A percentile compares a stretch with the other conserved stretches of the same genome.
phyloP scores from a whole-genome alignment of 345 rosid genomes.

The Balakata baccata region DNA sequence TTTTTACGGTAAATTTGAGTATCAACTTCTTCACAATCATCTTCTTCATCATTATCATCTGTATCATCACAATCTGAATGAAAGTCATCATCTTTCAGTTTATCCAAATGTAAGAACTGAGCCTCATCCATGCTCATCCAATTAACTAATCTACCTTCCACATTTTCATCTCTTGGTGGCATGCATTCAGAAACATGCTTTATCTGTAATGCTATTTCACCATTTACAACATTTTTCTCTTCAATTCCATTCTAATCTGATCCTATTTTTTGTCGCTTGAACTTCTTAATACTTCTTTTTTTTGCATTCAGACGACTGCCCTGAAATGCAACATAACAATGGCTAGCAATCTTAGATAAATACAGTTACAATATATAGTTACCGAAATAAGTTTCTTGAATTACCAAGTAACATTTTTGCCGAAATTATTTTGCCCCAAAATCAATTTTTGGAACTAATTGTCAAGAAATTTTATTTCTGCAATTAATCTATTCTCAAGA shows the following conservation, averaged over 20 bases:
- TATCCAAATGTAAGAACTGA: conserved; percentile 21
- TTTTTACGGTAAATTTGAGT: conserved; percentile 4
- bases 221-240: conserved; percentile 19
- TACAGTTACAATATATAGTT: too few species aligned
- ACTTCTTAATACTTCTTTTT: conserved; percentile 27
- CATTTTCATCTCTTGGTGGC: conserved; percentile 20
- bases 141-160: conserved; percentile 29
- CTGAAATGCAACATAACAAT: conserved; percentile 27
- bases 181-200: conserved; percentile 10
- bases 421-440: background rate
- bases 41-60: conserved; percentile 36
- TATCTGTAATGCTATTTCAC: conserved; percentile 22
- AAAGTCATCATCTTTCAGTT: conserved; percentile 23
- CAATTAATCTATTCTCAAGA: too few species aligned
- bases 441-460: too few species aligned
- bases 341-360: background rate
- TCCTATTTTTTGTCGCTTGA: conserved; percentile 40
- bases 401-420: too few species aligned
- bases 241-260: conserved; percentile 7
- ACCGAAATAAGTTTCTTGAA: too few species aligned
- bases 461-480: too few species aligned
- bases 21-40: conserved; percentile 28
- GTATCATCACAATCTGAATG: conserved; percentile 28
- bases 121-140: conserved; percentile 47
- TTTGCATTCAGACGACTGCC: conserved; percentile 18